A percentile compares a stretch with the other conserved stretches of the same genome.
phyloP scores from a whole-genome alignment of 1,284 basidiomycete genomes.

The Omphalotus olearius region DNA sequence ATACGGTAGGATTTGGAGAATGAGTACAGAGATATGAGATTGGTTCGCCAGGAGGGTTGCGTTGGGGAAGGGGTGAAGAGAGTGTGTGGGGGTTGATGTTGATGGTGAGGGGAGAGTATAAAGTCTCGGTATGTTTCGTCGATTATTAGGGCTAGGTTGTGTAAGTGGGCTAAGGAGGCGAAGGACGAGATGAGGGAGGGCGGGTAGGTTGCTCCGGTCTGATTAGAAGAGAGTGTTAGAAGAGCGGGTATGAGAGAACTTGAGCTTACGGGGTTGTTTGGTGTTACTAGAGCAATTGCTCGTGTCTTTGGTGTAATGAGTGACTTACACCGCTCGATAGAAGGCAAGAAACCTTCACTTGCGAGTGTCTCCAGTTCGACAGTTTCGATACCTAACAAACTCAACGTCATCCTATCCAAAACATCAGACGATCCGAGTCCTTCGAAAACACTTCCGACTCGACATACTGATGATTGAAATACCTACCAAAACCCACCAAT shows the following conservation, averaged over 20 bases:
- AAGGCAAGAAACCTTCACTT: conserved; percentile 59
- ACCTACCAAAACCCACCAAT: conserved; percentile 32
- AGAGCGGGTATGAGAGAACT: too few relatives aligned
- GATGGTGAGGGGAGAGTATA: conserved; percentile 35
- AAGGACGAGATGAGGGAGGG: conserved; percentile 60
- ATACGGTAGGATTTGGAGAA: conserved; percentile 84
- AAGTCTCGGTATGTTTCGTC: conserved; percentile 92
- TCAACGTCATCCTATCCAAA: conserved; percentile 64
- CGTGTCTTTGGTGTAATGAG: conserved; percentile 58
- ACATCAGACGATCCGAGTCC: conserved; percentile 3
- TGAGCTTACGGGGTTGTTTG: conserved; percentile 72
- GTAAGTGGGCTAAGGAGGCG: conserved; percentile 52
- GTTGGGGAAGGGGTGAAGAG: conserved; percentile 37
- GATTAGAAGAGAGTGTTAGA: not conserved
- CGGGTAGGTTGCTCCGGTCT: conserved; percentile 80
- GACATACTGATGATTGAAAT: conserved; percentile 67
- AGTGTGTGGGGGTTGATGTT: conserved; percentile 32
- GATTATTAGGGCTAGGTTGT: conserved; percentile 72
- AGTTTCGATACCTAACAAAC: conserved; percentile 59
- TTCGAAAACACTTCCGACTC: conserved; percentile 3
- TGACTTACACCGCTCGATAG: conserved; percentile 38
- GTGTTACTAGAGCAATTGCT: conserved; percentile 74
- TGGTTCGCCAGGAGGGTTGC: conserved; percentile 48
- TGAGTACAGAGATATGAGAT: conserved; percentile 71
- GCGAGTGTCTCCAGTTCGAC: conserved; percentile 59